phyloP scores from a whole-genome alignment of 2,329 filamentous ascomycete species.

The Tolypocladium album region DNA sequence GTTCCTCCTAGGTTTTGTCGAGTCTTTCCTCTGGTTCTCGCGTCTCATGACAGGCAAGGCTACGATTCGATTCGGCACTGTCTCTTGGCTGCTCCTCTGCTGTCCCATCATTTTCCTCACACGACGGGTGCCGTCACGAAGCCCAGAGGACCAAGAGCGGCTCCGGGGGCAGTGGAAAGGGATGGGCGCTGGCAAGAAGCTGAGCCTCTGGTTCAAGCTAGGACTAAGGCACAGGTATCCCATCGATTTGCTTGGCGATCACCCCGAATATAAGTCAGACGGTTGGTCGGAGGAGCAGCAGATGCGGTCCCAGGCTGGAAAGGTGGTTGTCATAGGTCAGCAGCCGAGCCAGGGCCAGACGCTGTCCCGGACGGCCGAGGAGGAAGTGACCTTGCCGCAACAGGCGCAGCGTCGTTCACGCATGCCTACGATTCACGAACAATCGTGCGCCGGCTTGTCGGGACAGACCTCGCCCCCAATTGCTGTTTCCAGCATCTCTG shows the following conservation, averaged over 20 bases:
- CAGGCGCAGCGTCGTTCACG: background rate
- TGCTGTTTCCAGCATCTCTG: background rate
- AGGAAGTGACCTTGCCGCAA: background rate
- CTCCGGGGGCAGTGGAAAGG: slow-evolving; percentile 7
- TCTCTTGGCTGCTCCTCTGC: slow-evolving; percentile 15
- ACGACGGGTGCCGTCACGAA: slow-evolving; percentile 4
- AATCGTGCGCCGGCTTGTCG: background rate
- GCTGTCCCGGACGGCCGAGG: background rate
- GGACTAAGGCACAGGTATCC: slow-evolving; percentile 8
- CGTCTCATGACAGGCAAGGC: slow-evolving; percentile 17
- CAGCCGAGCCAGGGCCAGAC: background rate
- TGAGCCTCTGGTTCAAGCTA: slow-evolving; percentile 9
- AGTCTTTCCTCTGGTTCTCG: slow-evolving; percentile 21
- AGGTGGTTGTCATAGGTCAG: background rate
- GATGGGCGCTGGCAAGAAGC: slow-evolving; percentile 1
- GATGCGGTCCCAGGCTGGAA: background rate
- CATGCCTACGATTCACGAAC: background rate
- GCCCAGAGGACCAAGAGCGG: slow-evolving; percentile 2
- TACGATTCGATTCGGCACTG: slow-evolving; percentile 17
- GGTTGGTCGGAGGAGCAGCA: background rate
- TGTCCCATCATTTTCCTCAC: slow-evolving; percentile 6
- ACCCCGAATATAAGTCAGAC: background rate
- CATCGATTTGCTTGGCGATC: slow-evolving; percentile 7
- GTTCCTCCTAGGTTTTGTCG: slow-evolving; percentile 18
- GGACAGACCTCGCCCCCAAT: background rate